Conservation (phyloP, 257 asterid genomes). For the Solanum medicagineum region DNA sequence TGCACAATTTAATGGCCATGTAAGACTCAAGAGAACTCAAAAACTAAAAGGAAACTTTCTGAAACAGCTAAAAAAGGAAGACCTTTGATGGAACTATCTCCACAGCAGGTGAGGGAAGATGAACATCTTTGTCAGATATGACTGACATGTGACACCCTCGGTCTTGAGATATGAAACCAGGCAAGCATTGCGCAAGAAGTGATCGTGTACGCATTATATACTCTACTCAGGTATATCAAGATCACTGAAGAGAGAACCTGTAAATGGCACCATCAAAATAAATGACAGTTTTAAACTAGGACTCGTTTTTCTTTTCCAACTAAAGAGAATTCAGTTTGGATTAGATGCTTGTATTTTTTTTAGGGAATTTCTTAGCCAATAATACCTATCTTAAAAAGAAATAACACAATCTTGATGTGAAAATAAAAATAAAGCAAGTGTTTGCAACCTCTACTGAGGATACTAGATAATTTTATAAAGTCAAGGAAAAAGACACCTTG, state of each 20-base stretch:
- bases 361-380: not conserved
- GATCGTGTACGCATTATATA: constrained; percentile 19
- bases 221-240: not conserved
- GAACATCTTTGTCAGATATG: constrained; percentile 14
- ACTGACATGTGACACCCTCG: constrained; percentile 12
- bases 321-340: not conserved
- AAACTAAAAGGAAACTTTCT: not conserved
- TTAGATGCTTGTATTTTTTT: not conserved
- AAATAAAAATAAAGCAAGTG: not conserved
- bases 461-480: not conserved
- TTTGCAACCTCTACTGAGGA: not conserved
- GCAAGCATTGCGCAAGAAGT: constrained; percentile 26
- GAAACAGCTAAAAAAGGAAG: not conserved
- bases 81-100: constrained; percentile 30
- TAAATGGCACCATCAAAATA: not conserved
- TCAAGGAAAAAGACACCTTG: not conserved
- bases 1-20: constrained; percentile 1
- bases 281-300: not conserved
- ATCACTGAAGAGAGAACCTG: not conserved
- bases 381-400: not conserved
- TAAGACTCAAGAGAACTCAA: not conserved
- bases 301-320: not conserved
- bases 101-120: constrained; percentile 25
- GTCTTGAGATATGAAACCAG: constrained; percentile 19
- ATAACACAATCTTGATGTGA: not conserved